These are phyloP conservation scores for Paecilomyces dactylethromorphus DNA, from an alignment of 2,329 filamentous ascomycete species.

Conservation along the genomic window DNA sequence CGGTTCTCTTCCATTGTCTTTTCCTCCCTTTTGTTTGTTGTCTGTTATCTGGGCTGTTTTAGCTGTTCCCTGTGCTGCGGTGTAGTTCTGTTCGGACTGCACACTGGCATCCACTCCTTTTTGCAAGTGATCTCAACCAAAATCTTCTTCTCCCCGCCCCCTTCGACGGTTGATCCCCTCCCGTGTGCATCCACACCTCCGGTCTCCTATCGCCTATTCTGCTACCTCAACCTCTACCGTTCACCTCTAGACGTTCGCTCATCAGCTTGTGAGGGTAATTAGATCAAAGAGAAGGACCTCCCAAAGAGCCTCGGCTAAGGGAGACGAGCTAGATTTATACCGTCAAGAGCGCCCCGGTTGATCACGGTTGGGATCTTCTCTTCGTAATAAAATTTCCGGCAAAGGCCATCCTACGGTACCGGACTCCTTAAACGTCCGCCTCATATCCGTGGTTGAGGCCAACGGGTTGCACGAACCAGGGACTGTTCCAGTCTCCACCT, in stretches of 20 bases:
- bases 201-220: constrained; percentile 5
- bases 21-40: background rate
- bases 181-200: constrained; percentile 4
- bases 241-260: too few species aligned
- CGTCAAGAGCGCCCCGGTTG: background rate
- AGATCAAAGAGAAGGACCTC: background rate
- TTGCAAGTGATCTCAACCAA: background rate
- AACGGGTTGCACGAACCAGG: background rate
- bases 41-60: background rate
- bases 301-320: too few species aligned
- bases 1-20: background rate
- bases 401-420: background rate
- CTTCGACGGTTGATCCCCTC: background rate
- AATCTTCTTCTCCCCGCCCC: background rate
- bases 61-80: background rate
- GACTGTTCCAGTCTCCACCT: constrained; percentile 10
- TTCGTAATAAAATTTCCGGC: background rate
- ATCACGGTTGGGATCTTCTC: background rate
- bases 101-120: background rate
- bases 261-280: background rate
- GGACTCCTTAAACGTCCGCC: background rate
- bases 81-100: background rate
- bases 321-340: background rate
- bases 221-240: constrained; percentile 1
- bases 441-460: background rate